Evolutionary conservation across 2,329 filamentous ascomycete genomes (phyloP), one percentile per base, ranked within the genome.

Genomic region (Clarireedia hainanense): DNA sequence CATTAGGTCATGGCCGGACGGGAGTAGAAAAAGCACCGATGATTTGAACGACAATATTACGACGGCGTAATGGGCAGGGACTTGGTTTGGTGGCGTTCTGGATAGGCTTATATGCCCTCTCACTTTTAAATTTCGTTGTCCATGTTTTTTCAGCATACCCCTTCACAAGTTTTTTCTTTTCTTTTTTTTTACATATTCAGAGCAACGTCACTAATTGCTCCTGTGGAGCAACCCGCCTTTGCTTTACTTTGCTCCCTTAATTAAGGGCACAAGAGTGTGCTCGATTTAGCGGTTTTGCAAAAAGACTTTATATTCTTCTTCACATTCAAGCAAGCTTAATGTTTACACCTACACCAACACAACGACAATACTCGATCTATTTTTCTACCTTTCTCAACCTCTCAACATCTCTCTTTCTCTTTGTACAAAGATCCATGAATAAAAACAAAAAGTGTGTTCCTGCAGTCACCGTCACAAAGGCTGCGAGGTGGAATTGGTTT

Each of bases 1-100:
- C 67, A 6, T 53, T 70, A 34, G 65, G 63, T 43, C 67, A 68
- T 57, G 61, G 62, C 27, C 63, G 67, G 14, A 61, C 58, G 27
- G 64, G 58, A 47, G 66, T 64, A 47, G 65, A 65, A 45, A 63
- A 65, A 59, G 60, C 63, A 49, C 61, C 65, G 24, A 60, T 60
- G 59, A 65, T 69, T 56, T 68, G 62, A 68, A 52, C 34, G 37
- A 51, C 53, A 54, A 55, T 50, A 52, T 59, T 50, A 54, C 56
- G 60, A 61, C 56, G 65, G 65, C 63, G 64, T 61, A 60, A 59
- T 37, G 50, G 50, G 42, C 27, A 27, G 39, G 42, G 49, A 14
- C 60, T 34, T 36, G 47, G 60, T 36, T 60, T 64, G 59, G 59
- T 46, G 63, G 65, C 59, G 65, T 67, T 67, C 62, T 64, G 65